A percentile compares a stretch with the other conserved stretches of the same genome.
Evolutionary conservation across 305 asterid species (phyloP).

Genomic region (Plantago coronopus): DNA sequence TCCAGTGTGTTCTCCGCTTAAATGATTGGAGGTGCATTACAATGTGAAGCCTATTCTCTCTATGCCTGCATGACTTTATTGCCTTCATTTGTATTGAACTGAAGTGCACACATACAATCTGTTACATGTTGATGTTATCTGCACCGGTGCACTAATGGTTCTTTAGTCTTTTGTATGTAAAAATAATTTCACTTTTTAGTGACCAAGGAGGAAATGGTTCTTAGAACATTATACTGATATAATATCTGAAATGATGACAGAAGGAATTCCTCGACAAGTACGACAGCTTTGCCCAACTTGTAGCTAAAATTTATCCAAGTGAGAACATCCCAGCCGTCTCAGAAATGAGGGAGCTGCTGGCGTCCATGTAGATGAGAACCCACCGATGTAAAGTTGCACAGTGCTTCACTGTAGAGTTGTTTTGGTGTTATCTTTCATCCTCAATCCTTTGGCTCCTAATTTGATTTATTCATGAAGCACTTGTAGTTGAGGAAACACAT

Average conservation of each 20-base stretch:
- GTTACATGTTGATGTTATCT: too few species aligned
- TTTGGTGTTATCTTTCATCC: neutral
- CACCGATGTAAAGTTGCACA: slow-evolving; percentile 15
- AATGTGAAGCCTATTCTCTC: too few species aligned
- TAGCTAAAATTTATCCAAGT: slow-evolving; percentile 67
- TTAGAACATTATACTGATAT: slow-evolving; percentile 15
- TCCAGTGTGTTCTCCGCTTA: too few species aligned
- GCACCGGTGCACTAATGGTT: too few species aligned
- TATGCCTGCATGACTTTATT: too few species aligned
- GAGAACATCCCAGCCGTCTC: slow-evolving; percentile 75
- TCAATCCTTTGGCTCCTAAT: slow-evolving; percentile 1
- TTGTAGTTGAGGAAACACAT: slow-evolving; percentile 4
- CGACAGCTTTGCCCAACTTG: slow-evolving; percentile 90
- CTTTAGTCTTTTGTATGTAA: too few species aligned
- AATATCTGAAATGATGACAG: slow-evolving; percentile 42
- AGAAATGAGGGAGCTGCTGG: slow-evolving; percentile 81
- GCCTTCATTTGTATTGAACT: too few species aligned
- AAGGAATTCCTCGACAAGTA: slow-evolving; percentile 97
- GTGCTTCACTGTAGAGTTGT: slow-evolving; percentile 18
- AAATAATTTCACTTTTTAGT: neutral
- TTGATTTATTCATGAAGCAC: slow-evolving; percentile 31
- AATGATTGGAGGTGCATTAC: too few species aligned
- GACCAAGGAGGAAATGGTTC: neutral
- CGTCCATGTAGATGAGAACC: slow-evolving; percentile 52
- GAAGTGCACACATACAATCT: too few species aligned